These are phyloP conservation scores for Plasmopara halstedii DNA, from an alignment of 352 stramenopile species.

Conservation along the genomic window DNA sequence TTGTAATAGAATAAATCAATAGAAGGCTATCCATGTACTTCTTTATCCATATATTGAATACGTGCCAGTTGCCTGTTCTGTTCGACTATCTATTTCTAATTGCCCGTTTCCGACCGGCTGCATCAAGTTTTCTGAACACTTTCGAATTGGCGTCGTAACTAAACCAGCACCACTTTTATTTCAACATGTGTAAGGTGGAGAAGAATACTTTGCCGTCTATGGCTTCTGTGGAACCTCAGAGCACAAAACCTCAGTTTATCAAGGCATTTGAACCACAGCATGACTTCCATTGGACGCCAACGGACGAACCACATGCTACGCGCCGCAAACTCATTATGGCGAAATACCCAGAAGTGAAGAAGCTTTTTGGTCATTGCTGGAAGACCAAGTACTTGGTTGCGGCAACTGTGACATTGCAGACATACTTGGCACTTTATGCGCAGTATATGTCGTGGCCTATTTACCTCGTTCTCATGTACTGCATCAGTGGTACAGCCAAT, in stretches of 20 bases:
- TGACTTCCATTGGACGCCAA: constrained; percentile 81
- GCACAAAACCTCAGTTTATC: constrained; percentile 37
- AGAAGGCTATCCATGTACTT: too few species aligned
- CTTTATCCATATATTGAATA: too few species aligned
- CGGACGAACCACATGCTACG: constrained; percentile 83
- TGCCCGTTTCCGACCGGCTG: too few species aligned
- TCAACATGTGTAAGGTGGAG: constrained; percentile 43
- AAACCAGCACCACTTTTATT: too few species aligned
- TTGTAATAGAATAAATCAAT: too few species aligned
- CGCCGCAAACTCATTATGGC: constrained; percentile 76
- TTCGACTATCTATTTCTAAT: too few species aligned
- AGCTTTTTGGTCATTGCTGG: constrained; percentile 80
- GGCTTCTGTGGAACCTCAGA: constrained; percentile 31
- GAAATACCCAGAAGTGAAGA: constrained; percentile 87
- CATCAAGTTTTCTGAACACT: too few species aligned
- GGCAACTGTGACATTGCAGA: constrained; percentile 73
- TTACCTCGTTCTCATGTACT: constrained; percentile 67
- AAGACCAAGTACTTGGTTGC: constrained; percentile 85
- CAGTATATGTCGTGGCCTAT: constrained; percentile 55
- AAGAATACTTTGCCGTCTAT: constrained; percentile 27
- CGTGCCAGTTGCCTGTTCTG: too few species aligned
- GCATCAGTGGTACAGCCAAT: constrained; percentile 88
- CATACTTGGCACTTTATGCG: constrained; percentile 63
- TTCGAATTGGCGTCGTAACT: too few species aligned
- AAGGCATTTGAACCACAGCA: constrained; percentile 32